A percentile compares a stretch with the other conserved stretches of the same genome.
phyloP scores from a whole-genome alignment of 176 grass and related monocot species.

The Pharus latifolius region DNA sequence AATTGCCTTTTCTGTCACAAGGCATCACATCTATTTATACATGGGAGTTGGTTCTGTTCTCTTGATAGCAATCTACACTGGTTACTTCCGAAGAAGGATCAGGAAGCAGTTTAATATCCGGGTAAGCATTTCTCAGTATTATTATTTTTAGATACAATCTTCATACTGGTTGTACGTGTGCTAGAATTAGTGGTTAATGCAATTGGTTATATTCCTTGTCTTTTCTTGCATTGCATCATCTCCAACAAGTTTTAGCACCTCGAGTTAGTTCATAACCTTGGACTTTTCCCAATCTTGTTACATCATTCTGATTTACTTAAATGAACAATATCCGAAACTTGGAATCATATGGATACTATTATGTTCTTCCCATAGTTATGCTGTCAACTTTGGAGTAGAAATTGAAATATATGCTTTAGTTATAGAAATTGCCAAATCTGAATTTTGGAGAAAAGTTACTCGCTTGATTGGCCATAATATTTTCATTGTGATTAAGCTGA shows the following conservation, averaged over 20 bases:
- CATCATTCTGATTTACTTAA: not conserved
- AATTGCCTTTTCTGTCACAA: slow-evolving; percentile 72
- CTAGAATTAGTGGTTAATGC: not conserved
- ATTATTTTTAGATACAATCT: not conserved
- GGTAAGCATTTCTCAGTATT: slow-evolving; percentile 32
- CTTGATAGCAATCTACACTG: slow-evolving; percentile 62
- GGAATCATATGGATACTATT: not conserved
- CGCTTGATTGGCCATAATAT: not conserved
- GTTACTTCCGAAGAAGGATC: slow-evolving; percentile 83
- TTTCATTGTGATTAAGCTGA: slow-evolving; percentile 1
- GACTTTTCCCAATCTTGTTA: not conserved
- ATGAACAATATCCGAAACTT: slow-evolving; percentile 8
- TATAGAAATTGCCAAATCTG: not conserved
- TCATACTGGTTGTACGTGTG: not conserved
- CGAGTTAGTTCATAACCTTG: not conserved
- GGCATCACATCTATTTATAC: slow-evolving; percentile 52
- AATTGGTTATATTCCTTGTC: not conserved
- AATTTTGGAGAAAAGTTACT: not conserved
- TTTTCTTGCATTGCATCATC: not conserved
- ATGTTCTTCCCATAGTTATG: not conserved
- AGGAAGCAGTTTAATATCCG: slow-evolving; percentile 92
- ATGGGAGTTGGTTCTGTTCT: slow-evolving; percentile 61
- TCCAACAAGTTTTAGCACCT: not conserved
- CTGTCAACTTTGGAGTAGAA: not conserved
- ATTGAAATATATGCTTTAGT: not conserved